Base-by-base conservation (phyloP, 306 rosid species). In the Pterocarpus santalinus region DNA sequence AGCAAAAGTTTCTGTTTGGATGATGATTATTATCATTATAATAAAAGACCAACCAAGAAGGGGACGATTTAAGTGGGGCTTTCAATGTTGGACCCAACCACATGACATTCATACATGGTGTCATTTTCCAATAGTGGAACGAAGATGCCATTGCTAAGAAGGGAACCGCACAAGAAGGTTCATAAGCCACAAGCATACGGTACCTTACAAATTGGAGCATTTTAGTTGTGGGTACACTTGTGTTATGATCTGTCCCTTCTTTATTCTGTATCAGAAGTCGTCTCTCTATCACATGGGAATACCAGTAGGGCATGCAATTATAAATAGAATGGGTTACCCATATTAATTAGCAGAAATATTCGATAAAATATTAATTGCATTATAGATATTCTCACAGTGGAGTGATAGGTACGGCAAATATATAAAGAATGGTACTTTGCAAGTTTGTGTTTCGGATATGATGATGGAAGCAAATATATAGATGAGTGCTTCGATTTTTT, bases 261-360 rank as follows among this genome's bases (percentile, higher is more conserved):
- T 75, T 58, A 44, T 64, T 77, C 49, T 71, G 10, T n/a, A 2
- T 64, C 3, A 73, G 5, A 64, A 34, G 63, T 55, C 55, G 32
- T 53, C 14, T 72, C 79, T 44, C 63, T 32, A 35, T 72, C 86
- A 73, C 80, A 65, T 78, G 83, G 79, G 36, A 35, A 35, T 46
- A 8, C 30, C 33, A 5, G 44, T 38, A 69, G 22, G 33, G 12
- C 32, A 30, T 2, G 11, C 17, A 8, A 15, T 22, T 73, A 1
- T 39, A 16, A 67, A 55, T 38, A 39, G 3, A 55, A 5, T 16
- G 43, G 30, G 7, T 16, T 38, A 49, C 58, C 5, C 79, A 15
- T 43, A 43, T 64, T 81, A 51, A 32, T 53, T 41, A 39, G 30
- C 53, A 34, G 4, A 17, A 14, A 36, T 35, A 12, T 70, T 55